These are phyloP conservation scores for Fusarium sp. DNA, from an alignment of 2,329 filamentous ascomycete genomes.

Conservation along the genomic window DNA sequence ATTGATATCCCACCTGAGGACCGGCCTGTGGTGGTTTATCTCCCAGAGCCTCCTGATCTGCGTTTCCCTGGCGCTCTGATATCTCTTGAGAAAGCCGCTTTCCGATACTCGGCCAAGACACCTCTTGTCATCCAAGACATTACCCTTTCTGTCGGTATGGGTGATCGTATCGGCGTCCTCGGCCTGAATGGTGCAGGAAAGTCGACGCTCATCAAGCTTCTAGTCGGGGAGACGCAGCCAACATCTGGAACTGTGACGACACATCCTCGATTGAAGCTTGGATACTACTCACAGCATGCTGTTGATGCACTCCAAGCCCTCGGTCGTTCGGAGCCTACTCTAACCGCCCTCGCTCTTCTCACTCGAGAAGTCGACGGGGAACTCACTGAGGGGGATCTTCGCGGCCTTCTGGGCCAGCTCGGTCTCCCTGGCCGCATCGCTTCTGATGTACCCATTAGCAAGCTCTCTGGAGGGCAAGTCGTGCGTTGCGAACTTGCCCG, in stretches of 20 bases:
- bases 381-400: constrained; percentile 73
- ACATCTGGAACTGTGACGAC: constrained; percentile 69
- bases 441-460: constrained; percentile 77
- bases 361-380: constrained; percentile 61
- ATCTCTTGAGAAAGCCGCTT: constrained; percentile 75
- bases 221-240: constrained; percentile 70
- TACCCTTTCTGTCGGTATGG: constrained; percentile 75
- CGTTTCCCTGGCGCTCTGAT: constrained; percentile 80
- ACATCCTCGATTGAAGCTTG: constrained; percentile 76
- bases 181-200: constrained; percentile 87
- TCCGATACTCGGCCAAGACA: constrained; percentile 64
- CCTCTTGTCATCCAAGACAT: constrained; percentile 68
- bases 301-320: constrained; percentile 74
- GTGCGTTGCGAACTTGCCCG: constrained; percentile 73
- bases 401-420: constrained; percentile 73
- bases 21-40: constrained; percentile 64
- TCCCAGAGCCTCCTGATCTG: constrained; percentile 75
- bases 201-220: constrained; percentile 78
- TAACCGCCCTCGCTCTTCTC: constrained; percentile 75
- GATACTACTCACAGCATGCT: constrained; percentile 84
- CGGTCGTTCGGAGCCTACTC: constrained; percentile 57
- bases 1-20: constrained; percentile 77
- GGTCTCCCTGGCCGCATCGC: constrained; percentile 77
- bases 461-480: constrained; percentile 83
- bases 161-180: constrained; percentile 79